These are phyloP conservation scores for Candida qinlingensis DNA, from an alignment of 805 yeast genomes.

Conservation along the genomic window DNA sequence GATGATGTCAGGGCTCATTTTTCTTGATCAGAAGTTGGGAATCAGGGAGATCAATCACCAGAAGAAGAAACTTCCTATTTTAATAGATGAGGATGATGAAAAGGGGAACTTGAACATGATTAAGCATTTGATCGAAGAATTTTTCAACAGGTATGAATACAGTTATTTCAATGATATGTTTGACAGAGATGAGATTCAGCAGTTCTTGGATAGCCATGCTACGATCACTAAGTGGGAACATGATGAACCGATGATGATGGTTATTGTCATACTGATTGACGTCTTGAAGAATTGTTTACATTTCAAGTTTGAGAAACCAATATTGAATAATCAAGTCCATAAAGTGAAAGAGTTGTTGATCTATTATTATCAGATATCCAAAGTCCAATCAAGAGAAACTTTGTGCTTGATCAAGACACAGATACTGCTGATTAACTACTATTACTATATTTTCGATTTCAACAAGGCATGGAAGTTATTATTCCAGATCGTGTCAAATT, in stretches of 20 bases:
- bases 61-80: conserved; percentile 11
- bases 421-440: conserved; percentile 15
- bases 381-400: conserved; percentile 14
- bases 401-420: conserved; percentile 16
- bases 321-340: not conserved
- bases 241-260: conserved; percentile 19
- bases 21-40: not conserved
- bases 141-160: conserved; percentile 11
- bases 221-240: conserved; percentile 8
- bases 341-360: conserved; percentile 4
- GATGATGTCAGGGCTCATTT: not conserved
- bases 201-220: conserved; percentile 10
- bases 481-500: conserved; percentile 19
- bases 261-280: conserved; percentile 18
- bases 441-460: conserved; percentile 14
- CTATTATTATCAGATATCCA: conserved; percentile 17
- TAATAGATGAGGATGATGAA: conserved; percentile 1
- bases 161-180: conserved; percentile 16
- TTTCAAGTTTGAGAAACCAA: not conserved
- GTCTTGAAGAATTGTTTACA: conserved; percentile 12
- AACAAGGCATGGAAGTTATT: conserved; percentile 21
- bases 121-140: conserved; percentile 7
- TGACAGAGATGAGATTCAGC: conserved; percentile 8
- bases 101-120: conserved; percentile 10
- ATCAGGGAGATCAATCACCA: not conserved